Percentiles rank a stretch among this genome's conserved stretches.
Evolutionary conservation across 2,329 filamentous ascomycete genomes (phyloP).

Genomic region (Epichloe festucae): DNA sequence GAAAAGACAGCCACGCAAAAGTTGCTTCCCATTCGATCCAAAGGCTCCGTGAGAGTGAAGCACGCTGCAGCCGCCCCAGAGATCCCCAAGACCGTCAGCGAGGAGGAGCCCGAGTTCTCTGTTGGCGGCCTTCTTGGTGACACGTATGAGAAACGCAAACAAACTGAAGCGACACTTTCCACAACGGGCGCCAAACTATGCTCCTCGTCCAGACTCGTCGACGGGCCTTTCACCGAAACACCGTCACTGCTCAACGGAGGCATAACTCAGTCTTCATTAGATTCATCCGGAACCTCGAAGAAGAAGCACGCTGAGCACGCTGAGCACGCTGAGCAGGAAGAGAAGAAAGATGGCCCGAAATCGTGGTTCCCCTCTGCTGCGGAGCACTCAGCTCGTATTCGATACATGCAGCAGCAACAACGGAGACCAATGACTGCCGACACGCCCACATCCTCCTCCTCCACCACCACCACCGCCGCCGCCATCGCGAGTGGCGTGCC

Average conservation of each 20-base stretch:
- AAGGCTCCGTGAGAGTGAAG: not conserved
- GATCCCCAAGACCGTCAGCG: not conserved
- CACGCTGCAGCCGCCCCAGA: not conserved
- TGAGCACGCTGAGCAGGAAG: slow-evolving; percentile 14
- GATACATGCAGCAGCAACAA: slow-evolving; percentile 10
- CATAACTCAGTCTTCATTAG: slow-evolving; percentile 11
- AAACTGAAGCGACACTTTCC: slow-evolving; percentile 16
- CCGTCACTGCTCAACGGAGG: slow-evolving; percentile 41
- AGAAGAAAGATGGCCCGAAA: slow-evolving; percentile 11
- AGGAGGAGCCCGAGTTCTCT: slow-evolving; percentile 30
- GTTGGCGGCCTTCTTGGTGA: slow-evolving; percentile 38
- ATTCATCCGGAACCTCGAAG: slow-evolving; percentile 3
- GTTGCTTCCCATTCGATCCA: not conserved
- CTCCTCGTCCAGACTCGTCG: slow-evolving; percentile 12
- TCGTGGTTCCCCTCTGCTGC: slow-evolving; percentile 26
- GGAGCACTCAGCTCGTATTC: slow-evolving; percentile 24
- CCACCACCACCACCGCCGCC: not conserved
- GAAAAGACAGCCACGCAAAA: not conserved
- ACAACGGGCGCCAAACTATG: slow-evolving; percentile 20
- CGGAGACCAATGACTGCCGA: slow-evolving; percentile 16
- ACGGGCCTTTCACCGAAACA: slow-evolving; percentile 39
- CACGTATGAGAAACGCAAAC: slow-evolving; percentile 34
- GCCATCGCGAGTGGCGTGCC: not conserved
- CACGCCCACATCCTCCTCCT: not conserved
- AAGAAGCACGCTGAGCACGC: slow-evolving; percentile 9